Base-by-base conservation (phyloP, 305 asterid species). In the Fraxinus dipetala region DNA sequence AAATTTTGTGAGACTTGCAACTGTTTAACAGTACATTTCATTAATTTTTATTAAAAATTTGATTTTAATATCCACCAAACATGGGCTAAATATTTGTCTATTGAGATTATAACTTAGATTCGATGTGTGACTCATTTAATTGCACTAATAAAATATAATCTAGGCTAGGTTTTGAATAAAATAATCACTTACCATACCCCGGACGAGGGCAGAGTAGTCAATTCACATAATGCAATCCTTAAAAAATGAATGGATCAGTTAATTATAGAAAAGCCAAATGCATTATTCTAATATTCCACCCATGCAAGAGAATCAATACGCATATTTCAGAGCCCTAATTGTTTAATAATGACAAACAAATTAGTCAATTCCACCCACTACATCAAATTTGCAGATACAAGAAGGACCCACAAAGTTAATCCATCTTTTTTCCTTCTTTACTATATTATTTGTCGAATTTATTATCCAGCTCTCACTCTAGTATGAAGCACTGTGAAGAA, bases 351-450 rank as follows among this genome's bases (percentile, higher is more conserved):
- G 84, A 83, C 91, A 81, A 81, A 79, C 80, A 54, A 77, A 79
- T 77, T 83, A 81, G 84, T 85, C 72, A 77, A 79, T 88, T 77
- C 83, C 61, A 87, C 87, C 87, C 90, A 85, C 83, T 79, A 35
- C 83, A 65, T 65, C 88, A 88, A 85, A 92, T 85, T 81, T 90
- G 90, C 91, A 89, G 85, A 90, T 81, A 80, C 40, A 84, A 75
- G 76, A 74, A 83, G 89, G 84, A 77, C 94, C 93, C 87, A 87
- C 89, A 84, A 80, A 86, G 77, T 84, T 79, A 80, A 70, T 84
- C 75, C 32, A 82, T 18, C 76, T 40, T 13, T 67, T 43, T 69
- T 67, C 14, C 45, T 76, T 65, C 56, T 32, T 78, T 78, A 59
- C 77, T 78, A 85, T 45, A 59, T 16, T 78, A 9, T 56, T 85